Base-by-base conservation (phyloP, 2,329 filamentous ascomycete species). In the Penicillium sp. region DNA sequence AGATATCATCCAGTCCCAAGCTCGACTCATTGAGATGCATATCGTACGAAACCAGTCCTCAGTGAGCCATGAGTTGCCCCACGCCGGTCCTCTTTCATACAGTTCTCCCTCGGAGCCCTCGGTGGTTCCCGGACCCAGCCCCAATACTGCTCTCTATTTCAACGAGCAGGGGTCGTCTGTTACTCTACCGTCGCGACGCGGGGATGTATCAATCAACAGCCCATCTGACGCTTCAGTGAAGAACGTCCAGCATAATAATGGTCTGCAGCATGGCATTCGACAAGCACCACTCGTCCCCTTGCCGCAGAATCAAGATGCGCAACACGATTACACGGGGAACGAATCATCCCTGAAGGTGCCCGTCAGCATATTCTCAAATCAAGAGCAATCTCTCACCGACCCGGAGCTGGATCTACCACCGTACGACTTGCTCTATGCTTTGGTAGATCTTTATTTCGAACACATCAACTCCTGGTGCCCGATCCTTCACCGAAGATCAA, bases 391-490 rank as follows among this genome's bases (percentile, higher is more conserved):
- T 68, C 51, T 76, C 66, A 16, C 65, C 13, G 64, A 72, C 49
- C 73, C 79, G 2, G 84, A 88, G 58, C 79, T 84, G 42, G 85
- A 87, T 49, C 77, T 90, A 25, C 87, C 87, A 1, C 86, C 86
- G 1, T 88, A 89, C 59, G 86, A 89, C 62, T 72, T 89, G 5
- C 72, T 89, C 0, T 89, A 89, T 60, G 79, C 83, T 2, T 70
- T 90, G 10, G 85, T 86, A 6, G 86, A 89, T 59, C 75, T 89
- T 0, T 90, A 88, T 64, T 90, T 90, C 62, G 87, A 88, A 54
- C 83, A 89, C 61, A 81, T 89, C 65, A 89, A 89, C 62, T 86
- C 85, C 0, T 90, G 87, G 86, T 95, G 89, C 65, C 90, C 91
- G 0, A 93, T 95, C 19, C 75, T 95, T n/a, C 89, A 95, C 69